These are phyloP conservation scores for Ceratobasidium sp. DNA, from an alignment of 1,284 basidiomycete species.

Conservation along the genomic window DNA sequence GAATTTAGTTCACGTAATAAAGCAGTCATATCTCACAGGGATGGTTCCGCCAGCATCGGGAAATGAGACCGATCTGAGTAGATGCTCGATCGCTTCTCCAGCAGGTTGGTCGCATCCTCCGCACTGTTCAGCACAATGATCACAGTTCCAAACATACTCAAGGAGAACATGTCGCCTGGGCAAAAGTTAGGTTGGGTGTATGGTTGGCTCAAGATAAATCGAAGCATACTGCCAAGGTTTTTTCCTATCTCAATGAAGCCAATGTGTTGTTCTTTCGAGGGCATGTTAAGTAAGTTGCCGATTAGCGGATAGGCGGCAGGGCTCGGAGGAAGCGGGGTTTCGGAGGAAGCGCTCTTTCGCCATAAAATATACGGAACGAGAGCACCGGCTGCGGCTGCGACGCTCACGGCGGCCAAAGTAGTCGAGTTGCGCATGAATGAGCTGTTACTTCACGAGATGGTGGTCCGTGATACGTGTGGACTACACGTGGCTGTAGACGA, in stretches of 20 bases:
- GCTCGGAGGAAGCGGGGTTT: conserved; percentile 2
- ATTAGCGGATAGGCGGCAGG: background rate
- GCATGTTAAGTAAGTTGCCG: background rate
- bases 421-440: too few relatives aligned
- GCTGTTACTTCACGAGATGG: too few relatives aligned
- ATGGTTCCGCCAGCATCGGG: conserved; percentile 11
- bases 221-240: background rate
- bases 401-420: too few relatives aligned
- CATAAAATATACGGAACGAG: background rate
- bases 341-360: background rate
- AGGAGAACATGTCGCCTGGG: conserved; percentile 4
- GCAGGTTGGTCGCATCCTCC: conserved; percentile 17
- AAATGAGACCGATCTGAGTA: conserved; percentile 1
- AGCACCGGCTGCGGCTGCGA: background rate
- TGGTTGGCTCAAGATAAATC: background rate
- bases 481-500: too few relatives aligned
- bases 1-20: background rate
- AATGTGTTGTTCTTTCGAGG: background rate
- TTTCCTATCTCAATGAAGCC: conserved; percentile 10
- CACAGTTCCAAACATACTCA: conserved; percentile 1
- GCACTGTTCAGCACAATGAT: conserved; percentile 9
- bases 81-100: conserved; percentile 7
- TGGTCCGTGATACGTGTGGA: too few relatives aligned
- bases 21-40: background rate
- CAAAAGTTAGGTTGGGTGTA: background rate